These are phyloP conservation scores for Perkinsus olseni DNA, from an alignment of 169 alveolate species.

Conservation along the genomic window DNA sequence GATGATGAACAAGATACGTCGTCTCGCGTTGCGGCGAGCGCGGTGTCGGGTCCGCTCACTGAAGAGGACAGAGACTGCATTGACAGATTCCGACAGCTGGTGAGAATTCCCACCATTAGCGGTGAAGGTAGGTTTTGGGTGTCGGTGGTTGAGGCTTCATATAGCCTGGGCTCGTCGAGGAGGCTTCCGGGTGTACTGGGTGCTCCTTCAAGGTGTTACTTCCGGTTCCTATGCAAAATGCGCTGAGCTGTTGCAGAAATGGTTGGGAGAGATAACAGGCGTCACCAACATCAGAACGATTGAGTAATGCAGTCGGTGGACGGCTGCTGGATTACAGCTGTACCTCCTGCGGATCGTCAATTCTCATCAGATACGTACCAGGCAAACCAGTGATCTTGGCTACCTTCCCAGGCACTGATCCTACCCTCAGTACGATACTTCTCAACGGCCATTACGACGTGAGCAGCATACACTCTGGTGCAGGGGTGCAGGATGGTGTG, in stretches of 20 bases:
- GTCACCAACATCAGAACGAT: background rate
- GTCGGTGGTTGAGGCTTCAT: too few species aligned
- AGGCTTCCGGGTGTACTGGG: too few species aligned
- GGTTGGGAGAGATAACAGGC: background rate
- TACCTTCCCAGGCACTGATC: background rate
- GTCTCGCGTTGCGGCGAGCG: background rate
- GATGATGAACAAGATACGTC: too few species aligned
- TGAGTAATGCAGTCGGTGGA: background rate
- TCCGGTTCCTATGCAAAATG: background rate
- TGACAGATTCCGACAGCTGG: background rate
- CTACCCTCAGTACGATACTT: background rate
- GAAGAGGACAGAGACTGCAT: background rate
- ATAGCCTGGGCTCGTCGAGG: too few species aligned
- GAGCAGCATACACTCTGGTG: background rate
- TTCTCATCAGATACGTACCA: background rate
- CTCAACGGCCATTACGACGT: constrained; percentile 29
- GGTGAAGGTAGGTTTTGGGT: background rate
- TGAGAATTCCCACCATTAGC: background rate
- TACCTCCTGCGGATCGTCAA: too few species aligned
- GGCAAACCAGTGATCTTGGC: background rate
- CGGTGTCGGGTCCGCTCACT: background rate
- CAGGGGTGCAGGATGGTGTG: background rate
- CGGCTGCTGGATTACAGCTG: too few species aligned
- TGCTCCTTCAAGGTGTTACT: background rate
- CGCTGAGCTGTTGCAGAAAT: background rate